Conservation (phyloP, 1,284 basidiomycete genomes). For the Rhodotorula sp. region DNA sequence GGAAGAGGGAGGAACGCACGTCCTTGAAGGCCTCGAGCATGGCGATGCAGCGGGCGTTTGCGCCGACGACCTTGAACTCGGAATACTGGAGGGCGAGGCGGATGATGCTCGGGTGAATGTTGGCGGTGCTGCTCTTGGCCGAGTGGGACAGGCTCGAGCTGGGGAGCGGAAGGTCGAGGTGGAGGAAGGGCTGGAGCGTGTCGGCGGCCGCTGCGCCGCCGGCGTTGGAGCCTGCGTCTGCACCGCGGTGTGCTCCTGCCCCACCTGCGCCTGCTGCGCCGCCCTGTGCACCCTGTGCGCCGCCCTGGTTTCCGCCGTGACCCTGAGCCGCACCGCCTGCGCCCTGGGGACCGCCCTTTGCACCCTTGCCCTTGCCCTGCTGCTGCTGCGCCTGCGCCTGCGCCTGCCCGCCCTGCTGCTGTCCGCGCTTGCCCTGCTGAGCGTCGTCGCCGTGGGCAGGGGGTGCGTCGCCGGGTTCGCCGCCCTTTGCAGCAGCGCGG, state of each 20-base stretch:
- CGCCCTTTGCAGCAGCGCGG: constrained; percentile 19
- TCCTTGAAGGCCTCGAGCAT: constrained; percentile 79
- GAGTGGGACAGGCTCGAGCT: constrained; percentile 40
- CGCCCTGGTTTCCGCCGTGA: not conserved
- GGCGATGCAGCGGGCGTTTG: constrained; percentile 86
- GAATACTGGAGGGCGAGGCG: constrained; percentile 77
- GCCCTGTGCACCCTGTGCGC: too few species aligned
- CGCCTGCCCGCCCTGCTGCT: not conserved
- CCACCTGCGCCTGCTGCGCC: not conserved
- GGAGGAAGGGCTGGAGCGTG: constrained; percentile 43
- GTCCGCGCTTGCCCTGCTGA: not conserved
- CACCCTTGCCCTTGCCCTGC: constrained; percentile 4
- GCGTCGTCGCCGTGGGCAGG: not conserved
- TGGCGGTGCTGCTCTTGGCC: constrained; percentile 59
- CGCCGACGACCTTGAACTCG: constrained; percentile 80
- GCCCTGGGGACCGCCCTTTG: not conserved
- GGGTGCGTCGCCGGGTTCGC: not conserved
- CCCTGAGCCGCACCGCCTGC: not conserved
- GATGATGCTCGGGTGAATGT: constrained; percentile 77
- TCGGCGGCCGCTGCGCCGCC: constrained; percentile 17
- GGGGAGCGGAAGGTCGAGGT: constrained; percentile 43
- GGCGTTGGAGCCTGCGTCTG: not conserved
- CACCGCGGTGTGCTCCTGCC: not conserved
- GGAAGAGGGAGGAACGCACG: constrained; percentile 54
- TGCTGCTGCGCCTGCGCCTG: not conserved